These are phyloP conservation scores for Saccharomycopsis amapae DNA, from an alignment of 805 yeast genomes.

Conservation along the genomic window DNA sequence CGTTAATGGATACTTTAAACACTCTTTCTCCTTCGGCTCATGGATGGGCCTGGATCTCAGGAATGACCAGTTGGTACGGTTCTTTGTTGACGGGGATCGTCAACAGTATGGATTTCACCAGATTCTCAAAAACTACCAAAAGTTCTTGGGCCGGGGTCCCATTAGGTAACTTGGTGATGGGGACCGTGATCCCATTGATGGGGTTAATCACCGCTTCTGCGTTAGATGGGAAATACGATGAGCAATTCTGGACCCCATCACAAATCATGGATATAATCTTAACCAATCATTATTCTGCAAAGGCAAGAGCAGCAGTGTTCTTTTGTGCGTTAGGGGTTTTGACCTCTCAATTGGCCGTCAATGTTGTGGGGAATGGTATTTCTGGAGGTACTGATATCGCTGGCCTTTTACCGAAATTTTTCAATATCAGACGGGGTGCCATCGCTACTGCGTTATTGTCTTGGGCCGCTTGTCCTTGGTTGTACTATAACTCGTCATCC, in stretches of 20 bases:
- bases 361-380: slow-evolving; percentile 30
- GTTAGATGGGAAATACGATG: slow-evolving; percentile 22
- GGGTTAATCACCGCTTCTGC: slow-evolving; percentile 39
- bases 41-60: slow-evolving; percentile 38
- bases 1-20: slow-evolving; percentile 23
- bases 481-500: slow-evolving; percentile 30
- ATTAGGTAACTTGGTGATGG: slow-evolving; percentile 29
- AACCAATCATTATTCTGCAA: slow-evolving; percentile 27
- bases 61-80: slow-evolving; percentile 35
- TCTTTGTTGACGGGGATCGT: slow-evolving; percentile 33
- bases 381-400: slow-evolving; percentile 35
- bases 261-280: slow-evolving; percentile 30
- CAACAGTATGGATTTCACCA: slow-evolving; percentile 30
- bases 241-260: slow-evolving; percentile 33
- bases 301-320: slow-evolving; percentile 32
- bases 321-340: slow-evolving; percentile 30
- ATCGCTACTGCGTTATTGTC: slow-evolving; percentile 33
- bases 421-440: slow-evolving; percentile 41
- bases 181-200: slow-evolving; percentile 35
- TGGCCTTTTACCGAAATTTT: slow-evolving; percentile 34
- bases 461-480: slow-evolving; percentile 37
- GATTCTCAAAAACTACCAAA: slow-evolving; percentile 31
- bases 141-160: slow-evolving; percentile 29
- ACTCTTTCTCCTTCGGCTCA: slow-evolving; percentile 14
- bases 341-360: slow-evolving; percentile 29